These are phyloP conservation scores for Alectoria sarmentosa DNA, from an alignment of 495 filamentous ascomycete genomes.

Conservation along the genomic window DNA sequence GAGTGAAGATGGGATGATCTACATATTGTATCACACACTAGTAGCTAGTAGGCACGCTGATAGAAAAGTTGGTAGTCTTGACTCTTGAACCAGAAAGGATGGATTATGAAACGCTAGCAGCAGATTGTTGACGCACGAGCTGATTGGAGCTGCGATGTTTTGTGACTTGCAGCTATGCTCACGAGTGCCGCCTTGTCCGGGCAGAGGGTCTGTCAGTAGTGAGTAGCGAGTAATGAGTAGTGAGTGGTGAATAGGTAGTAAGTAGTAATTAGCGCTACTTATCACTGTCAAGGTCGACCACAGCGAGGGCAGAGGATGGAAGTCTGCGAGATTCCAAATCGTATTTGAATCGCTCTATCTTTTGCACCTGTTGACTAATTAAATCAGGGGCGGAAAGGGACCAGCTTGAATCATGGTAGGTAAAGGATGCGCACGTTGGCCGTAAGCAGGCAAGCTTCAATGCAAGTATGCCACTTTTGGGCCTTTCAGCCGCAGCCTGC, in stretches of 20 bases:
- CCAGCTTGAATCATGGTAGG: background rate
- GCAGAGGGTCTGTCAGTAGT: background rate
- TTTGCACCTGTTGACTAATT: background rate
- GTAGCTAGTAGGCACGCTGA: background rate
- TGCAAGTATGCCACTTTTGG: conserved; percentile 5
- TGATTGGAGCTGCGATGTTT: background rate
- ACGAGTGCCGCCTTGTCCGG: background rate
- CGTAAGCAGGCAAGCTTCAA: background rate
- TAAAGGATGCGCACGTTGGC: background rate
- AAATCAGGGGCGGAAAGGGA: background rate
- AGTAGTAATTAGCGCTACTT: too few species aligned
- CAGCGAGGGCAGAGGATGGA: background rate
- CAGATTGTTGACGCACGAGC: background rate
- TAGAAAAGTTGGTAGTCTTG: too few species aligned
- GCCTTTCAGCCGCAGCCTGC: conserved; percentile 1
- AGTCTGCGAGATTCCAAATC: background rate
- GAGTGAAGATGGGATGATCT: conserved; percentile 9
- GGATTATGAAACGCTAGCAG: background rate
- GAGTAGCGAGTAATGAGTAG: too few species aligned
- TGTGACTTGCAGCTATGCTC: background rate
- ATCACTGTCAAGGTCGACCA: too few species aligned
- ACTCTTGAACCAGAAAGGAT: background rate
- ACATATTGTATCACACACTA: background rate
- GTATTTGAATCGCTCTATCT: background rate
- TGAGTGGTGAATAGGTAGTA: too few species aligned